These are phyloP conservation scores for Trypanosoma brucei DNA, from an alignment of 208 protist genomes.

Conservation along the genomic window DNA sequence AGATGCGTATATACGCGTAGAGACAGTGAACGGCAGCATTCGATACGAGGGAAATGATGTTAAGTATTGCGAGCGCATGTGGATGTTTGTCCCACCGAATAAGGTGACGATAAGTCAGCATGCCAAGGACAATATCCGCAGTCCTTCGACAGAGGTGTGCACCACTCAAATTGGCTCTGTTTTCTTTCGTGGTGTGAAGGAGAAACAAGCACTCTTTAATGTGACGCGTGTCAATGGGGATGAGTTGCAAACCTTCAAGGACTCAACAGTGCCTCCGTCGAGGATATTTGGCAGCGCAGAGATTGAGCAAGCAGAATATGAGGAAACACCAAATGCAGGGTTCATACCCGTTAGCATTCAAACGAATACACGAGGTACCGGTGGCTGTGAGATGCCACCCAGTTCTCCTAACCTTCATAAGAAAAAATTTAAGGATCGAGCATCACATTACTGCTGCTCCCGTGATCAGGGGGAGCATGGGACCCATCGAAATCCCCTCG, in stretches of 20 bases:
- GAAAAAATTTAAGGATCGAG: too few relatives aligned
- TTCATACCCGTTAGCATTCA: too few relatives aligned
- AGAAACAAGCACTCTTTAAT: slow-evolving; percentile 53
- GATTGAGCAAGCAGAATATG: too few relatives aligned
- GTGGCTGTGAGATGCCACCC: too few relatives aligned
- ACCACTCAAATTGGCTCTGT: slow-evolving; percentile 27
- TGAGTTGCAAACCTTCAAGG: background rate
- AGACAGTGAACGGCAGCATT: slow-evolving; percentile 22
- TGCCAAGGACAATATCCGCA: slow-evolving; percentile 1
- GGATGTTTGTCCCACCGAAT: slow-evolving; percentile 66
- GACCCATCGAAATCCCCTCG: too few relatives aligned
- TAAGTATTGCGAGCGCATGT: slow-evolving; percentile 59
- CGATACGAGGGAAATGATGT: slow-evolving; percentile 73
- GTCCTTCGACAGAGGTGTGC: background rate
- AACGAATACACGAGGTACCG: too few relatives aligned
- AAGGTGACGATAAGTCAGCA: slow-evolving; percentile 38
- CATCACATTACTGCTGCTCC: too few relatives aligned
- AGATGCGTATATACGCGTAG: slow-evolving; percentile 46
- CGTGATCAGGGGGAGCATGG: too few relatives aligned
- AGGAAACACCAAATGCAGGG: too few relatives aligned
- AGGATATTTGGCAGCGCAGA: too few relatives aligned
- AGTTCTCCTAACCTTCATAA: too few relatives aligned
- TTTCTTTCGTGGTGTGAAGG: slow-evolving; percentile 53
- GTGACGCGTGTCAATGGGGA: slow-evolving; percentile 9
- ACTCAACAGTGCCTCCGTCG: too few relatives aligned